Percentiles rank a stretch among this genome's conserved stretches.
Evolutionary conservation across 139 green algal species (phyloP).

Genomic region (Picocystis salinarum): DNA sequence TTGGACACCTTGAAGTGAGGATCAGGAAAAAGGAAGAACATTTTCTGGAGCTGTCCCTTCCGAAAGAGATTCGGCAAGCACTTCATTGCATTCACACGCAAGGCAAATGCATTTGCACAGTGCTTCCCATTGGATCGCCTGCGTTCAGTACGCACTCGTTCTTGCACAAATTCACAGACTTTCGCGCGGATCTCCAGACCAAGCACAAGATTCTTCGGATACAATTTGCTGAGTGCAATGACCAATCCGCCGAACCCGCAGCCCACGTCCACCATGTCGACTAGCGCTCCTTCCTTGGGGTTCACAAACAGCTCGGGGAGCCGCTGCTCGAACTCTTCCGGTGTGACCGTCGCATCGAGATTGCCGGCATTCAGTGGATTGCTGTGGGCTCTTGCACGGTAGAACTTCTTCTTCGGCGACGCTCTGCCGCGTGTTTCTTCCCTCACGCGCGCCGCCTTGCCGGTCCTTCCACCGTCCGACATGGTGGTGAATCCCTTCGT

Average conservation of each 20-base stretch:
- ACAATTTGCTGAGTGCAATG: slow-evolving; percentile 40
- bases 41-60: slow-evolving; percentile 82
- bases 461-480: too few species aligned
- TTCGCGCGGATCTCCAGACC: slow-evolving; percentile 94
- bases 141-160: too few species aligned
- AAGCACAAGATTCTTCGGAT: slow-evolving; percentile 75
- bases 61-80: slow-evolving; percentile 85
- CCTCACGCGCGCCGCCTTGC: too few species aligned
- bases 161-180: slow-evolving; percentile 75
- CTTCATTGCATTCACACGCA: slow-evolving; percentile 89
- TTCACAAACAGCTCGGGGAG: not conserved
- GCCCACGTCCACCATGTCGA: slow-evolving; percentile 80
- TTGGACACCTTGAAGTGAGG: slow-evolving; percentile 70
- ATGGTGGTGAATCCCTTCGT: too few species aligned
- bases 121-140: too few species aligned
- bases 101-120: too few species aligned
- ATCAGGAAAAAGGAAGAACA: slow-evolving; percentile 98
- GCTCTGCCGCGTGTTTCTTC: too few species aligned
- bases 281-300: slow-evolving; percentile 10
- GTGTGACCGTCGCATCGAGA: slow-evolving; percentile 41
- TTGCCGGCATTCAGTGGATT: slow-evolving; percentile 79
- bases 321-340: slow-evolving; percentile 15
- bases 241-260: slow-evolving; percentile 94
- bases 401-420: slow-evolving; percentile 69
- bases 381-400: slow-evolving; percentile 75